Conservation (phyloP, 2,329 filamentous ascomycete species). For the Chaetomium globosum region DNA sequence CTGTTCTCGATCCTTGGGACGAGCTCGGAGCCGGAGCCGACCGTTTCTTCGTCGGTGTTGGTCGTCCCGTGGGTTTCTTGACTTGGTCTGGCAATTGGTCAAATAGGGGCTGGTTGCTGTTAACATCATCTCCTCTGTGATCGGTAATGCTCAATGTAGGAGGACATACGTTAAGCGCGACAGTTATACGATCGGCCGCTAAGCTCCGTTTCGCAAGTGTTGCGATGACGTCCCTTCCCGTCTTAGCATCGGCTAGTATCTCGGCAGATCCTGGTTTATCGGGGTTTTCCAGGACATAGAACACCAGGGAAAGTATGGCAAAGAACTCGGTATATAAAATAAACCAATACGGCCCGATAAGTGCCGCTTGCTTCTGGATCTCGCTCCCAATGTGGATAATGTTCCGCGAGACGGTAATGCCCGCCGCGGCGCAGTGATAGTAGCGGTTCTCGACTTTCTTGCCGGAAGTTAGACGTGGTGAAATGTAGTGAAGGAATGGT, state of each 20-base stretch:
- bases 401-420: slow-evolving; percentile 66
- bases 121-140: slow-evolving; percentile 9
- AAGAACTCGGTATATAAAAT: slow-evolving; percentile 60
- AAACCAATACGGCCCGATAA: slow-evolving; percentile 87
- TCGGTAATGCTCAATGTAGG: neutral
- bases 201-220: slow-evolving; percentile 80
- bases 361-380: slow-evolving; percentile 71
- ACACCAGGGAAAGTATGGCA: slow-evolving; percentile 71
- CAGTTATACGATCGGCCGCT: slow-evolving; percentile 84
- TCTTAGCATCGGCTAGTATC: slow-evolving; percentile 80
- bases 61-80: slow-evolving; percentile 52
- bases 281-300: slow-evolving; percentile 79
- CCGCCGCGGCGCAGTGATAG: slow-evolving; percentile 70
- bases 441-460: slow-evolving; percentile 72
- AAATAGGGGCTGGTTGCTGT: slow-evolving; percentile 69
- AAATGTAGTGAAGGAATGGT: slow-evolving; percentile 82
- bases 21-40: slow-evolving; percentile 48
- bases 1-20: slow-evolving; percentile 42
- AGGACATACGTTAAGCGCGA: slow-evolving; percentile 66
- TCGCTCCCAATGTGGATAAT: slow-evolving; percentile 79
- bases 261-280: slow-evolving; percentile 74
- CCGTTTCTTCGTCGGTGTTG: slow-evolving; percentile 57
- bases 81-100: slow-evolving; percentile 77
- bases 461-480: slow-evolving; percentile 59
- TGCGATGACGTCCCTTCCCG: slow-evolving; percentile 80